Evolutionary conservation across 495 filamentous ascomycete genomes (phyloP).

Genomic region (Recurvomyces mirabilis): DNA sequence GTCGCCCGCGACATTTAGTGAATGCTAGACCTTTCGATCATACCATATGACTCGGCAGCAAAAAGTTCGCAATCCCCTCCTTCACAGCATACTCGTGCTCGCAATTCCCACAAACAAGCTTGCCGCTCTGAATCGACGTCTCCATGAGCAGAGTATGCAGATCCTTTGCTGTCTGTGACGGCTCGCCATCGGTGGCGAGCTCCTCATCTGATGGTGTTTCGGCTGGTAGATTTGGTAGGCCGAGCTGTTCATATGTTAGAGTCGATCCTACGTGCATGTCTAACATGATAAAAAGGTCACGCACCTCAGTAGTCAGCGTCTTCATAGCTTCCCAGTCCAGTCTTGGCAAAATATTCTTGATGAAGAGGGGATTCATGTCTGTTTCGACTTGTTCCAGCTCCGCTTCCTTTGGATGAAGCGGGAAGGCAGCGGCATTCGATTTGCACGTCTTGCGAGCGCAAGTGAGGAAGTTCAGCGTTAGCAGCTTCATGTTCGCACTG

Average conservation of each 20-base stretch:
- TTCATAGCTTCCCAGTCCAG: slow-evolving; percentile 78
- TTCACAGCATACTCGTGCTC: slow-evolving; percentile 85
- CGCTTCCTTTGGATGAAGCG: slow-evolving; percentile 80
- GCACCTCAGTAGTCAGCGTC: slow-evolving; percentile 67
- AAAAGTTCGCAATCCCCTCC: slow-evolving; percentile 92
- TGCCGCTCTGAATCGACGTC: slow-evolving; percentile 78
- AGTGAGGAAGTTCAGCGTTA: slow-evolving; percentile 93
- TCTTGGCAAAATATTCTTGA: slow-evolving; percentile 72
- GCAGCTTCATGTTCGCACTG: slow-evolving; percentile 87
- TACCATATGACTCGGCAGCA: slow-evolving; percentile 81
- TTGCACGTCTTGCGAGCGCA: slow-evolving; percentile 95
- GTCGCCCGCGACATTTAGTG: too few species aligned
- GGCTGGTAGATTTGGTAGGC: slow-evolving; percentile 65
- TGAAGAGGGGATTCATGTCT: slow-evolving; percentile 64
- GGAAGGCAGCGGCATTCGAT: slow-evolving; percentile 60
- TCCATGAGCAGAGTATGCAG: slow-evolving; percentile 77
- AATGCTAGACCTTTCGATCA: too few species aligned
- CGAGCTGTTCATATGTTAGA: slow-evolving; percentile 44
- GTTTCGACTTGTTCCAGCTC: slow-evolving; percentile 75
- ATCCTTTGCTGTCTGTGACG: slow-evolving; percentile 51
- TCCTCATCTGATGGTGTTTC: slow-evolving; percentile 39
- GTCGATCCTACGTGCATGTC: neutral
- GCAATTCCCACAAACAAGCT: slow-evolving; percentile 81
- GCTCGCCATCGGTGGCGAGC: slow-evolving; percentile 35
- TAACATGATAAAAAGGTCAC: slow-evolving; percentile 18